phyloP scores from a whole-genome alignment of 1,139 yeast genomes.

The Magnusiomyces tetraspermus region DNA sequence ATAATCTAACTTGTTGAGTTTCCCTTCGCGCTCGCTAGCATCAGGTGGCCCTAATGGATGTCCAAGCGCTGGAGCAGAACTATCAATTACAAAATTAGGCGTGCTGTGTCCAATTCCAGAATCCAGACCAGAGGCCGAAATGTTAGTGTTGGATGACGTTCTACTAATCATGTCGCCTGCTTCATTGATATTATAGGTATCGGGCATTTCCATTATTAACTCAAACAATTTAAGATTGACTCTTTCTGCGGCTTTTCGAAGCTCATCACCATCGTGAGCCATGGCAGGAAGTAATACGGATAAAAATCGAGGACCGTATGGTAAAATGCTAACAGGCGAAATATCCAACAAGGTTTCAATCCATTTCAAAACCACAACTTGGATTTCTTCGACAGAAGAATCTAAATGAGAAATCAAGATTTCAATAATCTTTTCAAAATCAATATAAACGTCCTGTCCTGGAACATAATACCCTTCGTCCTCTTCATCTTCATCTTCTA shows the following conservation, averaged over 20 bases:
- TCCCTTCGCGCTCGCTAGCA: not conserved
- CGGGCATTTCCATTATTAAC: slow-evolving; percentile 35
- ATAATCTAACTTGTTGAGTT: slow-evolving; percentile 37
- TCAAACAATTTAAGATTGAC: slow-evolving; percentile 45
- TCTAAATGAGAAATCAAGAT: slow-evolving; percentile 72
- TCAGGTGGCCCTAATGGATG: not conserved
- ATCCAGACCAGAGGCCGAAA: slow-evolving; percentile 1
- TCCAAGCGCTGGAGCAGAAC: not conserved
- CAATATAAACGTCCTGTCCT: slow-evolving; percentile 80
- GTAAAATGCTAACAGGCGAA: slow-evolving; percentile 66
- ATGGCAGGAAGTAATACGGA: slow-evolving; percentile 48
- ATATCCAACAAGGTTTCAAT: slow-evolving; percentile 62
- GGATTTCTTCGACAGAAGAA: slow-evolving; percentile 66
- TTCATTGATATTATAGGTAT: slow-evolving; percentile 8
- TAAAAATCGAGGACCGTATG: slow-evolving; percentile 50
- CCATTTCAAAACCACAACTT: slow-evolving; percentile 77
- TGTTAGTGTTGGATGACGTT: slow-evolving; percentile 8
- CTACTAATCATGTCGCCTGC: not conserved
- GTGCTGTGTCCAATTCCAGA: not conserved
- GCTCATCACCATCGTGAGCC: slow-evolving; percentile 44
- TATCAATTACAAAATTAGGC: not conserved
- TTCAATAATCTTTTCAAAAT: slow-evolving; percentile 70
- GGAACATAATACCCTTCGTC: slow-evolving; percentile 57
- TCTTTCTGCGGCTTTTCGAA: slow-evolving; percentile 45
- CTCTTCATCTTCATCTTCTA: slow-evolving; percentile 25